Base-by-base conservation (phyloP, 257 asterid genomes). In the Solanum medicagineum region DNA sequence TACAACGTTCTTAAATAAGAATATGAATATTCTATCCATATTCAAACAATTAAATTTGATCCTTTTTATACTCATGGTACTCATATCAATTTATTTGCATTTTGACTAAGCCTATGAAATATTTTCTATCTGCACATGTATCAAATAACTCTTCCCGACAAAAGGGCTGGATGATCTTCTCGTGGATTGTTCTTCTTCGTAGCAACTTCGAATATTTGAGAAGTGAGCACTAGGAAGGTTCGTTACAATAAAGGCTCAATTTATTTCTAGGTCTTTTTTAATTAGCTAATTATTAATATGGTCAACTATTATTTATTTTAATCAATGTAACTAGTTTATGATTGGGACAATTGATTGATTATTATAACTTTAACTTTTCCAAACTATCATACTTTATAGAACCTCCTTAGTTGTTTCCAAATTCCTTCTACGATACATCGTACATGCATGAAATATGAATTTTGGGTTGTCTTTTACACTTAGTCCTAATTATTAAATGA, bases 11-110 rank as follows among this genome's bases (percentile, higher is more conserved):
- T 68, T 4, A 68, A 68, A 68, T 36, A 68, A 68, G 22, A 68
- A 32, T 32, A 7, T 68, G 1, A 32, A 32, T 68, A 68, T 8
- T 68, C 22, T 32, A 68, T 7, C 36, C 75, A 32, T 68, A 1
- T 66, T 15, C 8, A 32, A 68, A 68, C 7, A 2, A 36, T 3
- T 32, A 2, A 1, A 36, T 1, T 32, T 13, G 4, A 10, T 16
- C 29, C 22, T 9, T 60, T 1, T n/a, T 24, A 63, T 63, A 63
- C 26, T 24, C 3, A 12, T 12, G 14, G 2, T 63, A 3, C 24
- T 6, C 1, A 0, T 1, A 1, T 6, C 3, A 63, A 2, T 2
- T 63, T 63, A 1, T 10, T 1, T 1, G 62, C 22, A 0, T n/a
- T 13, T 17, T n/a, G 1, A 65, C 11, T 65, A 65, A 10, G 1